Evolutionary conservation across 2,329 filamentous ascomycete genomes (phyloP).

Genomic region (Herpotrichia juniperi): DNA sequence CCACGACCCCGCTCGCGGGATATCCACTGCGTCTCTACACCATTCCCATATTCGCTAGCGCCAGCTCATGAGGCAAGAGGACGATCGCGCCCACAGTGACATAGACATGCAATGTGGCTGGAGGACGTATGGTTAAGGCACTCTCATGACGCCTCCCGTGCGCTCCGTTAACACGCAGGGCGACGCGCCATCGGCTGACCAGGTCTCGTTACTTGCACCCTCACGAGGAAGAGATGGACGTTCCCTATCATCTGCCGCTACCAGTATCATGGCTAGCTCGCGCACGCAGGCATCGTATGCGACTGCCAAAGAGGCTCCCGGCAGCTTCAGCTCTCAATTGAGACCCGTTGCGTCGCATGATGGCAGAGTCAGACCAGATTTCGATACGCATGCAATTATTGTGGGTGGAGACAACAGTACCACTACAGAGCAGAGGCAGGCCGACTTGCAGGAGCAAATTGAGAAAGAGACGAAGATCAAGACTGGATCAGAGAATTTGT

Average conservation of each 20-base stretch:
- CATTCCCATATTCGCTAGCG: constrained; percentile 21
- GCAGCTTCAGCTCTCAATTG: constrained; percentile 89
- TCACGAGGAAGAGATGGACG: constrained; percentile 58
- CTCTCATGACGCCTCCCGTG: constrained; percentile 50
- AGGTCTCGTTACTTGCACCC: constrained; percentile 52
- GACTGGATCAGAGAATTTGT: constrained; percentile 94
- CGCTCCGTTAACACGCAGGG: constrained; percentile 48
- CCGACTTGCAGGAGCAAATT: constrained; percentile 79
- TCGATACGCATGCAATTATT: constrained; percentile 56
- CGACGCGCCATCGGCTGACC: constrained; percentile 38
- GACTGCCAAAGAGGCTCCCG: constrained; percentile 68
- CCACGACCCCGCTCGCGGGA: constrained; percentile 16
- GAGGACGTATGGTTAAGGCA: constrained; percentile 44
- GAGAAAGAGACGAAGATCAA: constrained; percentile 98
- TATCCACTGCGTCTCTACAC: constrained; percentile 19
- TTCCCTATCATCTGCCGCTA: constrained; percentile 58
- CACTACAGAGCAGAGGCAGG: constrained; percentile 74
- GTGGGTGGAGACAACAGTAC: constrained; percentile 66
- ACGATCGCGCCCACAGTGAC: constrained; percentile 27
- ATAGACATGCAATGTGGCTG: constrained; percentile 46
- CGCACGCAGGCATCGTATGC: constrained; percentile 69
- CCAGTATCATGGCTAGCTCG: constrained; percentile 64
- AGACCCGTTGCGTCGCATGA: constrained; percentile 73
- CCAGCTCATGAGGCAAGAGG: constrained; percentile 43
- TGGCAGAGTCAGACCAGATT: constrained; percentile 63